Percentiles rank a stretch among this genome's conserved stretches.
Conservation (phyloP, 352 stramenopile genomes). For the Globisporangium yorkense region DNA sequence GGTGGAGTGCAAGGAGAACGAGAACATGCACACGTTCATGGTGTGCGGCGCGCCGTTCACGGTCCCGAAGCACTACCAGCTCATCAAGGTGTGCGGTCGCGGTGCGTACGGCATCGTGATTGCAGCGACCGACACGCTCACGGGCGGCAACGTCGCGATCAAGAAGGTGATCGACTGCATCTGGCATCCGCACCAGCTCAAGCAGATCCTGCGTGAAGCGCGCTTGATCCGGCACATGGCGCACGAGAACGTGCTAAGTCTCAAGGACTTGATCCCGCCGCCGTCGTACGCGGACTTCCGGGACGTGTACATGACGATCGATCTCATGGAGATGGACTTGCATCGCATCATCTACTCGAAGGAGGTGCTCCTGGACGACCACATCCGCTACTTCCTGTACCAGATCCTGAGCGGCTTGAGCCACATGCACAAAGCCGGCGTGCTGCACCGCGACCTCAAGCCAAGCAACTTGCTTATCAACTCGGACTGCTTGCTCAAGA, state of each 20-base stretch:
- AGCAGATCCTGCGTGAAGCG: constrained; percentile 85
- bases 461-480: constrained; percentile 87
- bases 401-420: constrained; percentile 88
- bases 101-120: constrained; percentile 89
- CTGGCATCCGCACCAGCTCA: constrained; percentile 86
- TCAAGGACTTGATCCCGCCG: constrained; percentile 81
- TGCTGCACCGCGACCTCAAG: constrained; percentile 84
- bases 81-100: constrained; percentile 86
- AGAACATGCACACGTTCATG: constrained; percentile 87
- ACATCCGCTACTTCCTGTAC: constrained; percentile 93
- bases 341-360: constrained; percentile 92
- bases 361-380: constrained; percentile 88
- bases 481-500: constrained; percentile 95
- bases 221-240: constrained; percentile 80
- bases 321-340: constrained; percentile 92
- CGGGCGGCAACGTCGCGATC: constrained; percentile 83
- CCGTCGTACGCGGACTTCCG: constrained; percentile 82
- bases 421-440: constrained; percentile 83
- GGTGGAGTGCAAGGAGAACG: constrained; percentile 80
- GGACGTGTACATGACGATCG: constrained; percentile 88
- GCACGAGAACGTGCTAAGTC: constrained; percentile 81
- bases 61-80: constrained; percentile 79
- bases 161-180: constrained; percentile 91
- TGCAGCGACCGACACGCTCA: constrained; percentile 73
- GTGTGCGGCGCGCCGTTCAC: constrained; percentile 85